Evolutionary conservation across 1,139 yeast species (phyloP).

Genomic region (Yamadazyma dushanensis): DNA sequence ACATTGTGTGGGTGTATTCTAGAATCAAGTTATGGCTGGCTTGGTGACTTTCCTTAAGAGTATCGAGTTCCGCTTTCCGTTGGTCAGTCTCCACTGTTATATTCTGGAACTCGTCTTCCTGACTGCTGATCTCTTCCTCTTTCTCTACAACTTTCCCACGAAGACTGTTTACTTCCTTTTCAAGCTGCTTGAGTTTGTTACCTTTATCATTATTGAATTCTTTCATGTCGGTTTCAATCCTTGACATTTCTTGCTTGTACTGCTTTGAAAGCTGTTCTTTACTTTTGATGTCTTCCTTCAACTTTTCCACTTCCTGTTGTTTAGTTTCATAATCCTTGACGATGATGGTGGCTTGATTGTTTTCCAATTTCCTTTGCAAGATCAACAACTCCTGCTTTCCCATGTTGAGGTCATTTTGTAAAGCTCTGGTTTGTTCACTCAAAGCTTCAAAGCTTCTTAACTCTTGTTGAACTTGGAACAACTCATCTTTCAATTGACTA

Average conservation of each 20-base stretch:
- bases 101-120: conserved; percentile 57
- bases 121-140: conserved; percentile 43
- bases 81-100: conserved; percentile 76
- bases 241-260: conserved; percentile 45
- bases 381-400: conserved; percentile 68
- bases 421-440: conserved; percentile 51
- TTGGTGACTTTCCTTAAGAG: conserved; percentile 42
- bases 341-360: conserved; percentile 60
- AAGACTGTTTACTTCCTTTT: conserved; percentile 50
- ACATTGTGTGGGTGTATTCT: conserved; percentile 39
- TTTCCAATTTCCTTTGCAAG: conserved; percentile 58
- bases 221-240: conserved; percentile 72
- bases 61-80: conserved; percentile 53
- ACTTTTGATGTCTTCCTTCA: conserved; percentile 39
- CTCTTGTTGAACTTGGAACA: conserved; percentile 40
- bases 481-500: conserved; percentile 35
- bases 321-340: conserved; percentile 52
- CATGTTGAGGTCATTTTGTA: conserved; percentile 67
- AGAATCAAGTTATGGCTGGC: conserved; percentile 28
- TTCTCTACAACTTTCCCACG: conserved; percentile 36
- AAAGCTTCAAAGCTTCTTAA: conserved; percentile 47
- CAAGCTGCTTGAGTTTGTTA: conserved; percentile 70
- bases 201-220: conserved; percentile 84
- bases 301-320: conserved; percentile 46
- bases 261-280: conserved; percentile 28